Base-by-base conservation (phyloP, 257 asterid species). In the Anisodus tanguticus region DNA sequence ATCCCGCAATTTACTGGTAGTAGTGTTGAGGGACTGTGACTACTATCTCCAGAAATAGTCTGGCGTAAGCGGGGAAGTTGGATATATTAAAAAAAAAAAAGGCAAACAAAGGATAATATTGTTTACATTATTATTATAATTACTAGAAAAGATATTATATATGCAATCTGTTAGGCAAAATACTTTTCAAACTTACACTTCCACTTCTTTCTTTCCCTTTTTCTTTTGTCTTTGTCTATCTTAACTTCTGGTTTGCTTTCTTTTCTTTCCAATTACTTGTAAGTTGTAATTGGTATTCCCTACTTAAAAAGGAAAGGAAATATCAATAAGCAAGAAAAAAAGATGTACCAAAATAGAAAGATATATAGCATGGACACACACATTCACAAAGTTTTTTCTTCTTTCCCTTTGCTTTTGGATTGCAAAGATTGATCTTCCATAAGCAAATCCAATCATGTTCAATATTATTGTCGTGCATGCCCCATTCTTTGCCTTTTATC, bases 381-480 rank as follows among this genome's bases (percentile, higher is more conserved):
- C 17, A 69, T 76, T 53, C 43, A 76, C 64, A 76, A 76, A 26
- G 47, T 26, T 51, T 6, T 68, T 22, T 31, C 22, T n/a, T 9
- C 81, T 51, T 76, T 51, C 17, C 81, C 26, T 76, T 76, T 76
- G 81, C 47, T 51, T 51, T 76, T 76, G 81, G 15, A 26, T 26
- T 12, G 81, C 81, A 53, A 76, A 51, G 47, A 22, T 76, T 76
- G 60, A 19, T 76, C 60, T 26, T 76, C 81, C 47, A 55, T 76
- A 76, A 76, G 63, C 81, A 76, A 76, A 22, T 76, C 63, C 81
- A 76, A 76, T 76, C 81, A 51, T 76, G 63, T 51, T 47, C 81
- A 51, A 76, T 51, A 51, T 76, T 76, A 76, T 76, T 76, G 47
- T 51, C 31, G 22, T 51, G 26, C 8, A 76, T 51, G 63, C 43